A percentile compares a stretch with the other conserved stretches of the same genome.
Conservation (phyloP, 2,329 filamentous ascomycete species). For the Botryosphaeria dothidea region DNA sequence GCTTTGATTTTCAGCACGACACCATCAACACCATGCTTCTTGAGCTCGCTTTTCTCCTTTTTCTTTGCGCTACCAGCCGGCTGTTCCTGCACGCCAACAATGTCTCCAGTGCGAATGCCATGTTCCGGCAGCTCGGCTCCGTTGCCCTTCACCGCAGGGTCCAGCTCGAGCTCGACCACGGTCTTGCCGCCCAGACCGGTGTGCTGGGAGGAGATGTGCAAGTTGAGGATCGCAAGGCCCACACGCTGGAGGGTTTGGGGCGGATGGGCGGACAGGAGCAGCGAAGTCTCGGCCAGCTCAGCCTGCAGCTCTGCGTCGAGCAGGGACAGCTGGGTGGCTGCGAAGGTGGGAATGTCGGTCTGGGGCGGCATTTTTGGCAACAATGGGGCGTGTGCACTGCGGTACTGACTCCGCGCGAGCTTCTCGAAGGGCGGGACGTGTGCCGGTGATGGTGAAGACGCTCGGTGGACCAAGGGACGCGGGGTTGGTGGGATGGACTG, state of each 20-base stretch:
- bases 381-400: background rate
- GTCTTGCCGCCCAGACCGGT: slow-evolving; percentile 92
- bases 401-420: background rate
- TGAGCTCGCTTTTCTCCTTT: slow-evolving; percentile 69
- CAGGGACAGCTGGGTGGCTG: slow-evolving; percentile 68
- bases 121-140: slow-evolving; percentile 67
- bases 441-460: background rate
- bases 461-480: background rate
- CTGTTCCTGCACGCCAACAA: slow-evolving; percentile 75
- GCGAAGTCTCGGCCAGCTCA: slow-evolving; percentile 69
- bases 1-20: slow-evolving; percentile 68
- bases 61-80: slow-evolving; percentile 70
- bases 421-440: slow-evolving; percentile 3
- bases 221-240: slow-evolving; percentile 76
- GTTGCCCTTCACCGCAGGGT: slow-evolving; percentile 63
- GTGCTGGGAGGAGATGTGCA: slow-evolving; percentile 71
- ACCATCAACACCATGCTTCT: slow-evolving; percentile 66
- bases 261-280: slow-evolving; percentile 66
- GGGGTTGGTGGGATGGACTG: slow-evolving; percentile 5
- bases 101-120: slow-evolving; percentile 74
- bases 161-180: slow-evolving; percentile 76
- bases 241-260: slow-evolving; percentile 71
- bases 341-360: slow-evolving; percentile 61
- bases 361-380: slow-evolving; percentile 8
- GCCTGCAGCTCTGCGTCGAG: slow-evolving; percentile 70